Evolutionary conservation across 2,329 filamentous ascomycete species (phyloP).

Genomic region (Aspergillus caelatus): DNA sequence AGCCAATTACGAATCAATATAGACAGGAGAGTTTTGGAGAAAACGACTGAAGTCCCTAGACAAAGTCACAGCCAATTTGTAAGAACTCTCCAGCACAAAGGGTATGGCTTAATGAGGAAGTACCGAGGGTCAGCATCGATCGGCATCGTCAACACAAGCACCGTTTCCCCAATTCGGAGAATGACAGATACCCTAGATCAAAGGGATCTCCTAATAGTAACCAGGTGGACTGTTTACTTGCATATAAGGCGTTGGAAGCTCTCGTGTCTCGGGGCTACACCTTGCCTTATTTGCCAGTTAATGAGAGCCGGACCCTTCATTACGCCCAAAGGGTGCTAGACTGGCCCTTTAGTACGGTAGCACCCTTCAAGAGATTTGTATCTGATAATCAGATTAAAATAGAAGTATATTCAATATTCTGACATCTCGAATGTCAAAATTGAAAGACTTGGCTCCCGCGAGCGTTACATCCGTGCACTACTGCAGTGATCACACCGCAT

Average conservation of each 20-base stretch:
- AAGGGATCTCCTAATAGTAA: not conserved
- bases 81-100: not conserved
- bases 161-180: not conserved
- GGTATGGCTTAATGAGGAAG: not conserved
- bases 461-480: not conserved
- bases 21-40: not conserved
- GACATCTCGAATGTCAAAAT: not conserved
- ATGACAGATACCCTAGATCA: not conserved
- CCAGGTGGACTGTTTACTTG: not conserved
- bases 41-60: not conserved
- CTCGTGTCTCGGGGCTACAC: not conserved
- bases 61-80: not conserved
- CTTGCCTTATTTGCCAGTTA: not conserved
- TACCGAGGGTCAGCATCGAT: conserved; percentile 2
- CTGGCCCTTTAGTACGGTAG: not conserved
- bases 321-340: not conserved
- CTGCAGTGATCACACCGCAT: not conserved
- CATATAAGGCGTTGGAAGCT: not conserved
- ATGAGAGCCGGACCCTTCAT: not conserved
- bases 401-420: not conserved
- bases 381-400: not conserved
- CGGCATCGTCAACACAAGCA: not conserved
- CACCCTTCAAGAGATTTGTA: not conserved
- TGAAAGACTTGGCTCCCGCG: not conserved
- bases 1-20: not conserved